Evolutionary conservation across 2,329 filamentous ascomycete genomes (phyloP).

Genomic region (Neonectria faginata): DNA sequence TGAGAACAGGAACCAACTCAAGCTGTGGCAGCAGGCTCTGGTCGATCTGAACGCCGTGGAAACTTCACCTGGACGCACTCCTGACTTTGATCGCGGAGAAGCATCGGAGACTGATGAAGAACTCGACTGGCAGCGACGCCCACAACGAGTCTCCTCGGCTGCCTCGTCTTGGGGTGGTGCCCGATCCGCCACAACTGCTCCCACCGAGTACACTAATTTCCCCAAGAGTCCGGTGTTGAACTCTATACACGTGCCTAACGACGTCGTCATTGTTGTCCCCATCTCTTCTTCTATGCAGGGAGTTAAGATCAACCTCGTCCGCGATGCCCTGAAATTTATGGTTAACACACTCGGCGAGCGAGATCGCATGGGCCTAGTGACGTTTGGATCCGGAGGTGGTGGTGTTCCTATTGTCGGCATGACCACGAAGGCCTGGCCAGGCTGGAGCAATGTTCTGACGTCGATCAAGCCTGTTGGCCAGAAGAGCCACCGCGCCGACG

Average conservation of each 20-base stretch:
- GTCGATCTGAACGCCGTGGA: constrained; percentile 84
- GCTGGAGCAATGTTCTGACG: constrained; percentile 87
- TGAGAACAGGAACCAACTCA: constrained; percentile 83
- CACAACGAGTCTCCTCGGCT: constrained; percentile 82
- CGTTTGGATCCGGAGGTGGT: constrained; percentile 93
- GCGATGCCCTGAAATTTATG: constrained; percentile 92
- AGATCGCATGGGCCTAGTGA: constrained; percentile 96
- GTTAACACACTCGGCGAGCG: constrained; percentile 89
- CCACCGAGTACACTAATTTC: constrained; percentile 90
- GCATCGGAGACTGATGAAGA: constrained; percentile 89
- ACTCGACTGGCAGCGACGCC: constrained; percentile 75
- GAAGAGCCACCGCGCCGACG: constrained; percentile 95
- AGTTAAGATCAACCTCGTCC: constrained; percentile 95
- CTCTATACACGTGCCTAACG: constrained; percentile 87
- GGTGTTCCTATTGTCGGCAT: constrained; percentile 97
- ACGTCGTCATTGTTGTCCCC: constrained; percentile 95
- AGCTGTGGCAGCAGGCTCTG: constrained; percentile 89
- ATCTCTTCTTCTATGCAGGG: constrained; percentile 99
- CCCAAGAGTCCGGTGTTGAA: constrained; percentile 57
- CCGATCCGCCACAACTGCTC: constrained; percentile 86
- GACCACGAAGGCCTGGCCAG: constrained; percentile 94
- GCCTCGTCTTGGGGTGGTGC: constrained; percentile 84
- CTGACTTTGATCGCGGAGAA: constrained; percentile 83
- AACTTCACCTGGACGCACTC: constrained; percentile 70
- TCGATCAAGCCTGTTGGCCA: constrained; percentile 94